These are phyloP conservation scores for Chalciporus chontae DNA, from an alignment of 768 basidiomycete species.

Conservation along the genomic window DNA sequence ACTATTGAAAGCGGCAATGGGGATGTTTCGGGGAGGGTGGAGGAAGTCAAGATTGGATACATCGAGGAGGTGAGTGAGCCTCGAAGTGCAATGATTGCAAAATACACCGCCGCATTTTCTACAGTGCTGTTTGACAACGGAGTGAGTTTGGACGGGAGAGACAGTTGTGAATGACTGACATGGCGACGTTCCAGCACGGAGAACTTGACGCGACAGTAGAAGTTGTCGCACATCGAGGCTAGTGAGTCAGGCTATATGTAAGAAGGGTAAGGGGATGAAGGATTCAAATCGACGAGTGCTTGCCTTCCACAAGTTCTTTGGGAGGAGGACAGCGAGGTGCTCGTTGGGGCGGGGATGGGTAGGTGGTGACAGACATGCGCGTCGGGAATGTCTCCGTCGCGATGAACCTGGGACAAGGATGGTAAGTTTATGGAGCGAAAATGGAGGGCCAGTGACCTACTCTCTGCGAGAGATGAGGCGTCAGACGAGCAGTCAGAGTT, in stretches of 20 bases:
- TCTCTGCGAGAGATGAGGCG: conserved; percentile 15
- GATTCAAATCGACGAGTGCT: conserved; percentile 7
- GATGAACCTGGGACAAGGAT: conserved; percentile 14
- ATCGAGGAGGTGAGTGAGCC: conserved; percentile 64
- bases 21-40: conserved; percentile 65
- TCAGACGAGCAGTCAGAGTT: conserved; percentile 14
- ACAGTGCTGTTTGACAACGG: conserved; percentile 55
- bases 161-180: conserved; percentile 39
- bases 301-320: conserved; percentile 73
- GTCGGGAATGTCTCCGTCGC: conserved; percentile 18
- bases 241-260: conserved; percentile 53
- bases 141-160: conserved; percentile 9
- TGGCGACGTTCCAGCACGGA: conserved; percentile 73
- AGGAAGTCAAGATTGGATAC: conserved; percentile 68
- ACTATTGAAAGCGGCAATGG: conserved; percentile 54
- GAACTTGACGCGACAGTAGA: conserved; percentile 63
- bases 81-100: conserved; percentile 60
- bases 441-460: conserved; percentile 4
- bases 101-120: conserved; percentile 82
- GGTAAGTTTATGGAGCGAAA: background rate
- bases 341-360: conserved; percentile 46
- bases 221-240: conserved; percentile 67
- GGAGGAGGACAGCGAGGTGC: conserved; percentile 74
- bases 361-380: conserved; percentile 13
- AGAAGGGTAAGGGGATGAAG: conserved; percentile 15